Base-by-base conservation (phyloP, 192 early-diverging fungal genomes). In the Podila clonocystis region DNA sequence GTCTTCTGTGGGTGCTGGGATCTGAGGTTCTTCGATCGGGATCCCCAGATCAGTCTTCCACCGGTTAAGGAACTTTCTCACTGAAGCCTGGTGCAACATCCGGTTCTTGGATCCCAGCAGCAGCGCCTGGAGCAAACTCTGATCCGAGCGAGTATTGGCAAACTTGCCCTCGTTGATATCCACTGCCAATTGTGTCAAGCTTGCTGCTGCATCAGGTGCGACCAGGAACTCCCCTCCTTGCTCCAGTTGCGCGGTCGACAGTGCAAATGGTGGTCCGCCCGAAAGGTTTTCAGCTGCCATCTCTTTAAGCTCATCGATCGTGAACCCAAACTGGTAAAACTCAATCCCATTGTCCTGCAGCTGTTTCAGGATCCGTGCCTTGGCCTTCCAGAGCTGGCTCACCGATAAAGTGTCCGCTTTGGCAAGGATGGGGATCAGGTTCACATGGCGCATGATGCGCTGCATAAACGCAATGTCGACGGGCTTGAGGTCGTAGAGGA, bases 391-490 rank as follows among this genome's bases (percentile, higher is more conserved):
- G 50, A 98, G 83, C 80, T 97, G 94, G 20, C 85, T 89, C 24
- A 91, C 91, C 22, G 97, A 96, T 38, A 99, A 73, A 15, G 96
- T 98, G 68, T 99, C 97, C 8, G 97, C 92, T 64, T 97, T 95
- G 58, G 96, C 95, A 79, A 99, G 92, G 24, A 99, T 90, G 1
- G 97, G 97, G 67, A 99, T 96, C 63, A 99, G 82, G 82, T 99
- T 99, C 59, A 97, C 95, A 62, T 95, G 91, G 20, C 90, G 89
- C 65, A 95, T 93, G 68, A 99, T 88, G 50, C 94, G 91, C 87
- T 96, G 96, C 96, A 99, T 99, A 68, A 98, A 93, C 82, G 95
- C 92, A 72, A 99, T 96, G 70, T 99, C 97, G 9, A 97, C 86
- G 36, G 94, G 92, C 61, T 89, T 90, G 66, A 96, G 87, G 41